phyloP scores from a whole-genome alignment of 1,139 yeast species.

The Scheffersomyces segobiensis region DNA sequence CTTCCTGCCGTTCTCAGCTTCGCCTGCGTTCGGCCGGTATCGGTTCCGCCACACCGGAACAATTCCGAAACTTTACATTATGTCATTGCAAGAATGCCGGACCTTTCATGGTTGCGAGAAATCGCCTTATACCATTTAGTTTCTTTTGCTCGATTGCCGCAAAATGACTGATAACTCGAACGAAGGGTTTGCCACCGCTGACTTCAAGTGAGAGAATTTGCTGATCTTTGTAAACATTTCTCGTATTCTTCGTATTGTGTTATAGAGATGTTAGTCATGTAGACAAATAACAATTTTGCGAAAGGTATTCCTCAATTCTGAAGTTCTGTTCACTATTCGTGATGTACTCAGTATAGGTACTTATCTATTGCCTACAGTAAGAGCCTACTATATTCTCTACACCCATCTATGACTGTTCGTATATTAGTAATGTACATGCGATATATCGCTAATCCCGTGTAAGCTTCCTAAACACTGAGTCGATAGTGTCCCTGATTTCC shows the following conservation, averaged over 20 bases:
- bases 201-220: background rate
- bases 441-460: conserved; percentile 19
- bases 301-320: too few species aligned
- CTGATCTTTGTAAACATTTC: background rate
- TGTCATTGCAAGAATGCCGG: background rate
- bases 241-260: background rate
- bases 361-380: background rate
- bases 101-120: background rate
- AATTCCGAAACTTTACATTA: background rate
- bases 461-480: conserved; percentile 66
- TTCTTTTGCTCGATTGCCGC: background rate
- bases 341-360: background rate
- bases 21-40: background rate
- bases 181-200: background rate
- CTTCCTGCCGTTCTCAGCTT: background rate
- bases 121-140: background rate
- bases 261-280: background rate
- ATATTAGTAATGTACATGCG: background rate
- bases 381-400: background rate
- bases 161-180: background rate
- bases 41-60: background rate
- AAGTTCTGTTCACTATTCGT: too few species aligned
- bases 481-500: conserved; percentile 74
- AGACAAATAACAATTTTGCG: too few species aligned
- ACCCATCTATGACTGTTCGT: background rate